Evolutionary conservation across 1,284 basidiomycete genomes (phyloP).

Genomic region (Rhodotorula sp.): DNA sequence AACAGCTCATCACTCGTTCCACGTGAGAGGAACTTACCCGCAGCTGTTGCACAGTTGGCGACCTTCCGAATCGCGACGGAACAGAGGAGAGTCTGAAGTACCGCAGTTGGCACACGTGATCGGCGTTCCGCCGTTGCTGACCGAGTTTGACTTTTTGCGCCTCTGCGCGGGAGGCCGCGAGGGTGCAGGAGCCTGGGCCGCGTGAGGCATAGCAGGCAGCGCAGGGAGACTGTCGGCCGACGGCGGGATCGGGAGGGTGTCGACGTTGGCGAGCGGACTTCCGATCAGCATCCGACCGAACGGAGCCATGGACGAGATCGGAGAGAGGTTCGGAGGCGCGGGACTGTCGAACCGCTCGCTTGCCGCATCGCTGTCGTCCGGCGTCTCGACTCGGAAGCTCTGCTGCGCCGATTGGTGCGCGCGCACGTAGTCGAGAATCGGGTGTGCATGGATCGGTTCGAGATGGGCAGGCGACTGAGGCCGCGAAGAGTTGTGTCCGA

Average conservation of each 20-base stretch:
- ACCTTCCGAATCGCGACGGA: slow-evolving; percentile 86
- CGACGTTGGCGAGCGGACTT: background rate
- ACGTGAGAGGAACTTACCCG: slow-evolving; percentile 4
- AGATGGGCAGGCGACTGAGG: background rate
- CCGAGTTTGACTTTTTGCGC: slow-evolving; percentile 8
- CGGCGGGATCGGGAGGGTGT: background rate
- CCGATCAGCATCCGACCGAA: background rate
- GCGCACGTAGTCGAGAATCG: slow-evolving; percentile 22
- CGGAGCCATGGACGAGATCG: background rate
- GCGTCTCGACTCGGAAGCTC: slow-evolving; percentile 17
- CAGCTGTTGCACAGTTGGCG: slow-evolving; percentile 80
- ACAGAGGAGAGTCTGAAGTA: slow-evolving; percentile 86
- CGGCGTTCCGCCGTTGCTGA: slow-evolving; percentile 5
- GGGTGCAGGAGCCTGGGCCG: background rate
- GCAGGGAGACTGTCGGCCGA: background rate
- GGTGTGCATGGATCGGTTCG: background rate
- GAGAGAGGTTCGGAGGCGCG: background rate
- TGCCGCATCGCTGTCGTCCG: slow-evolving; percentile 20
- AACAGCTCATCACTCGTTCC: background rate
- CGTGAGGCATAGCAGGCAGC: background rate
- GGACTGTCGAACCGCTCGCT: slow-evolving; percentile 5
- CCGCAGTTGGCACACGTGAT: slow-evolving; percentile 75
- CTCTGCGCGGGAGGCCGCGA: slow-evolving; percentile 3
- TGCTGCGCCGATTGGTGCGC: slow-evolving; percentile 14
- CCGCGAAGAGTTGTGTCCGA: background rate